phyloP scores from a whole-genome alignment of 306 rosid genomes.

The Fragaria iinumae region DNA sequence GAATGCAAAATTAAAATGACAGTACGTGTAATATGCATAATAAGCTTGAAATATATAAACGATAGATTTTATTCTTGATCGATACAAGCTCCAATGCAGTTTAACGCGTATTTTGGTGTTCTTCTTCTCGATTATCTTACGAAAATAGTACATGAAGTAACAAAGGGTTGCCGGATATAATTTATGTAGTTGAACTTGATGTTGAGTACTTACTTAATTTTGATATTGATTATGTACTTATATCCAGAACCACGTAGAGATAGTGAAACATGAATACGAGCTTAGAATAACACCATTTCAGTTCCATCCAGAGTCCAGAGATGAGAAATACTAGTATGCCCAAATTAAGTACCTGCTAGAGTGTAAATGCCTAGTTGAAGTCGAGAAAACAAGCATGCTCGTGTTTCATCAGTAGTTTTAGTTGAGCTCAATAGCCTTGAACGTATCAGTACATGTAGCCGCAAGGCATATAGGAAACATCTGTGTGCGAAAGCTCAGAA shows the following conservation, averaged over 20 bases:
- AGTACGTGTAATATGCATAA: background rate
- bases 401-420: background rate
- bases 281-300: background rate
- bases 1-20: background rate
- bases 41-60: no score
- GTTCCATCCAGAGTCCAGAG: background rate
- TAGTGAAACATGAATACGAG: background rate
- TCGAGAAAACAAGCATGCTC: background rate
- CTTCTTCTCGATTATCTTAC: no score
- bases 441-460: background rate
- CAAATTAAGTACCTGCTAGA: background rate
- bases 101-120: background rate
- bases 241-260: no score
- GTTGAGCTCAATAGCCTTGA: background rate
- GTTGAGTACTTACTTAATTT: no score
- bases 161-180: no score
- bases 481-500: background rate
- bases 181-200: no score
- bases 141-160: no score
- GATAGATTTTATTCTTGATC: background rate
- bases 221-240: background rate
- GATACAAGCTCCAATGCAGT: background rate
- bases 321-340: background rate
- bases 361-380: no score
- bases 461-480: background rate